phyloP scores from a whole-genome alignment of 1,284 basidiomycete genomes.

The Ganoderma sinense region DNA sequence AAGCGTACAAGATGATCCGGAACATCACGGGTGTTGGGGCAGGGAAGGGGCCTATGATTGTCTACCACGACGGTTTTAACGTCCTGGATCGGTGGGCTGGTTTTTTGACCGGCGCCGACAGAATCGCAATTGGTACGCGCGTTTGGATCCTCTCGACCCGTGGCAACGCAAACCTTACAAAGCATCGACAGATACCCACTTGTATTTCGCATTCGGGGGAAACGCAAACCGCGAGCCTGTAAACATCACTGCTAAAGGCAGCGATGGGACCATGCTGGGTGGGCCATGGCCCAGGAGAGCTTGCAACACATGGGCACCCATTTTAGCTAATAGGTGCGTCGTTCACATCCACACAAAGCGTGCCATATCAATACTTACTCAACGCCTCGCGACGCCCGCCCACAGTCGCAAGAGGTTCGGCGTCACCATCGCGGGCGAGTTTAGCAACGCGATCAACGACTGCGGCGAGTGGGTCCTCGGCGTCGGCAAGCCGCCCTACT shows the following conservation, averaged over 20 bases:
- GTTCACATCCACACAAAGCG: neutral
- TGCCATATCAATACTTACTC: neutral
- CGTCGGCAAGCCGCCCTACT: conserved; percentile 45
- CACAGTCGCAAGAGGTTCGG: conserved; percentile 54
- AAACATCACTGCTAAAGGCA: conserved; percentile 39
- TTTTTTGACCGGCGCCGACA: conserved; percentile 62
- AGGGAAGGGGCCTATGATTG: conserved; percentile 63
- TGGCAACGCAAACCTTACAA: neutral
- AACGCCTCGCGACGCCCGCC: conserved; percentile 26
- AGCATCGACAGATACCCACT: conserved; percentile 54
- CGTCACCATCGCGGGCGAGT: conserved; percentile 60
- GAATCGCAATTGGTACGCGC: conserved; percentile 56
- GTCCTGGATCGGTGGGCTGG: conserved; percentile 49
- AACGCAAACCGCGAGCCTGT: conserved; percentile 45
- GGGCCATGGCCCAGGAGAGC: conserved; percentile 40
- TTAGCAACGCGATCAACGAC: conserved; percentile 57
- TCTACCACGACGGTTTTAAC: conserved; percentile 57
- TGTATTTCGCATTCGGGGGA: conserved; percentile 50
- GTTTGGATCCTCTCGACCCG: neutral
- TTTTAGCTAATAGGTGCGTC: neutral
- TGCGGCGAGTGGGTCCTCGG: conserved; percentile 55
- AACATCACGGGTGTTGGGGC: conserved; percentile 62
- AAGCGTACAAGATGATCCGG: conserved; percentile 63
- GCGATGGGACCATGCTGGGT: conserved; percentile 40
- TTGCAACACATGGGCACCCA: conserved; percentile 58